A percentile compares a stretch with the other conserved stretches of the same genome.
Evolutionary conservation across 306 rosid genomes (phyloP).

Genomic region (Quercus aquifolioides): DNA sequence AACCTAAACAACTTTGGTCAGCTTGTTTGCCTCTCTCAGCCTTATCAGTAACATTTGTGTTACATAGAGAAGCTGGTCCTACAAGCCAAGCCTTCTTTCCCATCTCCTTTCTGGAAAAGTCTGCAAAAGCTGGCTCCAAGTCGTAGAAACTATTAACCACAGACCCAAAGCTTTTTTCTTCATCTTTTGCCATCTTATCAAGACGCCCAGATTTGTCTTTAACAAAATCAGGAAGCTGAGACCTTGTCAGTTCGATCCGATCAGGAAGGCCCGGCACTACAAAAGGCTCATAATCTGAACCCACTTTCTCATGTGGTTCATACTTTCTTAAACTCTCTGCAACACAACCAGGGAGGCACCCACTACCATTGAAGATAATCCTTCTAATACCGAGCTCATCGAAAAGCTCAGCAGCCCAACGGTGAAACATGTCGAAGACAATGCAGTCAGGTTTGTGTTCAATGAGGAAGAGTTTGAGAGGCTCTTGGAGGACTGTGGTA

Average conservation of each 20-base stretch:
- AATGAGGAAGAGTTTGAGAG: constrained; percentile 35
- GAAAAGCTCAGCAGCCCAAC: constrained; percentile 41
- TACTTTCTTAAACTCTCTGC: constrained; percentile 17
- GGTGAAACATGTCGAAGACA: constrained; percentile 48
- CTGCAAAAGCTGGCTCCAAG: constrained; percentile 50
- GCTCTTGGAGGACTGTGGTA: constrained; percentile 43
- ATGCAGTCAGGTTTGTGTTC: constrained; percentile 40
- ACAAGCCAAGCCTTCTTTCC: constrained; percentile 48
- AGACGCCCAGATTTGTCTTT: constrained; percentile 15
- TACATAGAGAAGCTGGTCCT: constrained; percentile 62
- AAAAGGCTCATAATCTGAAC: constrained; percentile 45
- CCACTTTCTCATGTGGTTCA: constrained; percentile 22
- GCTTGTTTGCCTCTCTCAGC: constrained; percentile 40
- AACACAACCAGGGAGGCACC: constrained; percentile 53
- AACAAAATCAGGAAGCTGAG: constrained; percentile 39
- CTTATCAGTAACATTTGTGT: constrained; percentile 33
- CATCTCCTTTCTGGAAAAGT: constrained; percentile 21
- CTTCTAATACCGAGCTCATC: constrained; percentile 31
- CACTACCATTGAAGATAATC: constrained; percentile 44
- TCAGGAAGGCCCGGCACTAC: constrained; percentile 45
- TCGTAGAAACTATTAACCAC: constrained; percentile 56
- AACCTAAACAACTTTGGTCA: constrained; percentile 40
- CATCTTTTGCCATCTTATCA: constrained; percentile 5
- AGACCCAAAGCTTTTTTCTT: constrained; percentile 42
- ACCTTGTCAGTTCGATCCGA: constrained; percentile 40